These are phyloP conservation scores for Epichloe gansuensis DNA, from an alignment of 2,329 filamentous ascomycete genomes.

Conservation along the genomic window DNA sequence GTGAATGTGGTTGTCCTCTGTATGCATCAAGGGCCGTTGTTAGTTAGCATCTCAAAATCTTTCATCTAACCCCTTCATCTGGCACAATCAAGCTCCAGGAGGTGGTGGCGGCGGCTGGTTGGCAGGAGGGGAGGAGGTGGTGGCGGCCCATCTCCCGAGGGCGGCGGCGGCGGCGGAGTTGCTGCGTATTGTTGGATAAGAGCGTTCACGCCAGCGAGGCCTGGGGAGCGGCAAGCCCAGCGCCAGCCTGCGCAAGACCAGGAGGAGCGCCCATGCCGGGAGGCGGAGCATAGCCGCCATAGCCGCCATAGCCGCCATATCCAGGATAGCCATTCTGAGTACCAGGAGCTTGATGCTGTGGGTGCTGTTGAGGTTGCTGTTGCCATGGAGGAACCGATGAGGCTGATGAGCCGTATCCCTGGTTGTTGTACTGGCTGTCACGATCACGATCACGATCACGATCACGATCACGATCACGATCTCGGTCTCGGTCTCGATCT, in stretches of 20 bases:
- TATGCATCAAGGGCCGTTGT: neutral
- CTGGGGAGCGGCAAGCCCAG: conserved; percentile 43
- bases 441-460: conserved; percentile 4
- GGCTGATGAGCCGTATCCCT: conserved; percentile 12
- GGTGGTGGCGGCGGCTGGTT: conserved; percentile 53
- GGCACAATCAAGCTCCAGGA: conserved; percentile 28
- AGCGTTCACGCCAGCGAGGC: conserved; percentile 47
- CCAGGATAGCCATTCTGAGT: conserved; percentile 45
- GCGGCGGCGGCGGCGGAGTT: conserved; percentile 51
- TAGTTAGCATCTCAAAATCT: neutral
- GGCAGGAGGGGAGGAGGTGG: conserved; percentile 53
- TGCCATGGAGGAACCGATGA: conserved; percentile 28
- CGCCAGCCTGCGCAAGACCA: conserved; percentile 30
- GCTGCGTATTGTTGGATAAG: conserved; percentile 55
- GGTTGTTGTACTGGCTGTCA: conserved; percentile 18
- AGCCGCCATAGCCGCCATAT: conserved; percentile 35
- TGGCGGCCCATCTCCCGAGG: conserved; percentile 33
- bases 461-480: neutral
- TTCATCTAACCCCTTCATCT: neutral
- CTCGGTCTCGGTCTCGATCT: conserved; percentile 8
- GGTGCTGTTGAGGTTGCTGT: conserved; percentile 20
- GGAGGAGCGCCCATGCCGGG: conserved; percentile 29
- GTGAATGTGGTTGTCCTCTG: neutral
- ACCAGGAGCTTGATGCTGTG: conserved; percentile 38
- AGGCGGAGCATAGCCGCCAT: conserved; percentile 33